Conservation (phyloP, 306 rosid species). For the Lablab purpureus region DNA sequence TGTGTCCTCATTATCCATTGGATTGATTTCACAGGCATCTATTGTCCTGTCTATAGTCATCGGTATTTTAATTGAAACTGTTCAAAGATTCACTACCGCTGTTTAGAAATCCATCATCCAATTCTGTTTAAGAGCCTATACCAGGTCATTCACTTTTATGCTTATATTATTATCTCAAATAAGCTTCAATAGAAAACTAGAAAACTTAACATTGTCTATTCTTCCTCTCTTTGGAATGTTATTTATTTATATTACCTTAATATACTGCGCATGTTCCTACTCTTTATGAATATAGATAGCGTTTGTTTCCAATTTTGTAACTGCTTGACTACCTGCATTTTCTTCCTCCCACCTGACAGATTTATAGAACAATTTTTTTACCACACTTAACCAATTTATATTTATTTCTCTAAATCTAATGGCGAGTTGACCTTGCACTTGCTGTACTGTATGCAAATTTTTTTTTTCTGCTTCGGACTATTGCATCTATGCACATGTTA, state of each 20-base stretch:
- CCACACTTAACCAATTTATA: too few species aligned
- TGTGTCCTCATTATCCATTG: neutral
- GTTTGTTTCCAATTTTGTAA: too few species aligned
- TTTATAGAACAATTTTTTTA: too few species aligned
- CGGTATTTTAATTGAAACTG: slow-evolving; percentile 48
- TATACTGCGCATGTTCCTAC: neutral
- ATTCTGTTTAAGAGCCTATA: slow-evolving; percentile 43
- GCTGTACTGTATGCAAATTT: too few species aligned
- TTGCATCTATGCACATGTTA: too few species aligned
- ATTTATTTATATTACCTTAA: neutral
- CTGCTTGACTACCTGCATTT: too few species aligned
- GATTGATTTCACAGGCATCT: slow-evolving; percentile 37
- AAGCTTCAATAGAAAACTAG: slow-evolving; percentile 50
- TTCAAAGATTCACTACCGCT: slow-evolving; percentile 49
- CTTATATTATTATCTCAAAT: slow-evolving; percentile 49
- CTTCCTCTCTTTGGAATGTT: slow-evolving; percentile 28
- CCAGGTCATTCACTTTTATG: slow-evolving; percentile 52
- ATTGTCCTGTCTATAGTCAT: slow-evolving; percentile 52
- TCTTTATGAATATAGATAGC: too few species aligned
- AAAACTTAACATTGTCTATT: slow-evolving; percentile 30
- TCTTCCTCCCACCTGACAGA: too few species aligned
- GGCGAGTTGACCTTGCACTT: too few species aligned
- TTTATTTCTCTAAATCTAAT: too few species aligned
- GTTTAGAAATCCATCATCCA: slow-evolving; percentile 47
- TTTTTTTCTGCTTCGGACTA: too few species aligned